Conservation (phyloP, 495 filamentous ascomycete genomes). For the Penicillium roqueforti region DNA sequence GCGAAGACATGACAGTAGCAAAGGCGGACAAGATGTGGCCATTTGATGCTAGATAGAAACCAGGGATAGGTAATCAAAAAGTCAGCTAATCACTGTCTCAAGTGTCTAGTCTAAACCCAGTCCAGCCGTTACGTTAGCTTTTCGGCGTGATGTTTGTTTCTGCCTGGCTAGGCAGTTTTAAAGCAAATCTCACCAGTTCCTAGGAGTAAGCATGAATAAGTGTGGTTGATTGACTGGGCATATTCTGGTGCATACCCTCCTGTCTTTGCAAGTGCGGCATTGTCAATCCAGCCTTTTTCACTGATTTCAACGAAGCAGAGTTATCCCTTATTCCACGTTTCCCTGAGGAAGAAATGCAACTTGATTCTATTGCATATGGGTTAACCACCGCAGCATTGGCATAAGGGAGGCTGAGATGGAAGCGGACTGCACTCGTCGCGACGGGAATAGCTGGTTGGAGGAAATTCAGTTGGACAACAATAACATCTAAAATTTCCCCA, state of each 20-base stretch:
- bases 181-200: no score
- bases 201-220: conserved; percentile 12
- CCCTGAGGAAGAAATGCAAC: conserved; percentile 17
- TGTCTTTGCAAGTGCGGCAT: conserved; percentile 22
- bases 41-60: conserved; percentile 13
- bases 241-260: conserved; percentile 27
- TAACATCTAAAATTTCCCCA: no score
- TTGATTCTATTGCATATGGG: conserved; percentile 34
- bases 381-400: conserved; percentile 45
- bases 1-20: conserved; percentile 26
- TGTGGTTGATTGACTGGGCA: conserved; percentile 30
- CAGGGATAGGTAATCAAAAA: not conserved
- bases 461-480: no score
- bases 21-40: conserved; percentile 21
- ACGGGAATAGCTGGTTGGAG: no score
- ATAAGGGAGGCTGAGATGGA: not conserved
- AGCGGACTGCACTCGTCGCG: no score
- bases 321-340: conserved; percentile 18
- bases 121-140: no score
- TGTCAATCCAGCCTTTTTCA: conserved; percentile 14
- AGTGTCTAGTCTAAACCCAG: no score
- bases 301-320: conserved; percentile 20
- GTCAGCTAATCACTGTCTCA: no score
- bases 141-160: no score
- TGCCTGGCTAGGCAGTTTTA: no score